phyloP scores from a whole-genome alignment of 2,329 filamentous ascomycete species.

The Eurotiales sp. region DNA sequence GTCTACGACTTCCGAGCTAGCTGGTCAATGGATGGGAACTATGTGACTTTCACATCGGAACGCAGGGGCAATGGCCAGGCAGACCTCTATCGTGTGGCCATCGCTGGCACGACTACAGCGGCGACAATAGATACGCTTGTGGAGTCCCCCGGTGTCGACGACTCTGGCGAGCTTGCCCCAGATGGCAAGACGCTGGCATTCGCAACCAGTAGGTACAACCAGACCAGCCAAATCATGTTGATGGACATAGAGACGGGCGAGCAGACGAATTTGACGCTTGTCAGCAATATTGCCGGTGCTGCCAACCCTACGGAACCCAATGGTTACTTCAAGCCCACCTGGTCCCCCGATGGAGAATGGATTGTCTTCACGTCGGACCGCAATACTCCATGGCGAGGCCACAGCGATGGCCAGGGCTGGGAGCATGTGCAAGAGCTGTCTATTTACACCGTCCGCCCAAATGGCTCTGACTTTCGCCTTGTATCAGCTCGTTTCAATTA shows the following conservation, averaged over 20 bases:
- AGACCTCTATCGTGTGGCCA: conserved; percentile 37
- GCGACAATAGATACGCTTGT: conserved; percentile 29
- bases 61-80: conserved; percentile 39
- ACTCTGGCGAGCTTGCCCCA: conserved; percentile 35
- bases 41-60: conserved; percentile 40
- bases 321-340: conserved; percentile 26
- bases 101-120: conserved; percentile 29
- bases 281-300: conserved; percentile 2
- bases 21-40: conserved; percentile 38
- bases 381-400: conserved; percentile 37
- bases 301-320: background rate
- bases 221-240: conserved; percentile 30
- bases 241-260: conserved; percentile 33
- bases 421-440: conserved; percentile 32
- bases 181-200: conserved; percentile 38
- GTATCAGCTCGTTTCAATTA: conserved; percentile 31
- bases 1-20: conserved; percentile 39
- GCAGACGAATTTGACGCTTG: conserved; percentile 6
- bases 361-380: conserved; percentile 14
- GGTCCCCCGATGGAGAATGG: conserved; percentile 18
- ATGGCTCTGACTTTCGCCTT: conserved; percentile 37
- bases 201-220: conserved; percentile 32
- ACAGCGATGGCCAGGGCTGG: conserved; percentile 26
- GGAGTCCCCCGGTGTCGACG: conserved; percentile 34
- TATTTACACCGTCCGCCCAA: conserved; percentile 37